Base-by-base conservation (phyloP, 2,329 filamentous ascomycete genomes). In the Fusarium euwallaceae region DNA sequence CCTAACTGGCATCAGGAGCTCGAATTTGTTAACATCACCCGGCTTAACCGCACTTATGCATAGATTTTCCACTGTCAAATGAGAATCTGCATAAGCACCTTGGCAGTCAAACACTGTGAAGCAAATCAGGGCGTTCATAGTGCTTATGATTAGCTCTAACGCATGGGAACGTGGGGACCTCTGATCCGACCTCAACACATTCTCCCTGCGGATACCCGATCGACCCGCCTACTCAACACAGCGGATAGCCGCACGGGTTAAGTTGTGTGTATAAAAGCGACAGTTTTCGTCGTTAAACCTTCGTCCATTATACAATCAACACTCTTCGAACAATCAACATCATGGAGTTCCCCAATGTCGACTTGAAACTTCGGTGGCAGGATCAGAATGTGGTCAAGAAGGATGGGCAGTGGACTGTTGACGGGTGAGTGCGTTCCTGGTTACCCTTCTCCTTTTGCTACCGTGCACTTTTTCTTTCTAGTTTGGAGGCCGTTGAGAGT, bases 361-460 rank as follows among this genome's bases (percentile, higher is more conserved):
- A 73, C 65, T 43, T 73, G 24, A 73, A 71, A 17, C 69, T 73
- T 36, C 61, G 61, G 27, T 73, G 71, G 71, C 58, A 73, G 59
- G 69, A 71, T 24, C 71, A 73, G 24, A 73, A 73, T 12, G 68
- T 73, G 58, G 59, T 73, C 20, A 71, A 69, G 29, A 71, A 73
- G 20, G 69, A 73, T 37, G 71, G 71, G 14, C 59, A 69, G 6
- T 73, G 71, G 69, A 73, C 69, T 5, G 39, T 73, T 60, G 72
- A 74, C 14, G 72, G 70, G 69, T 72, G 7, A 61, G 71, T 60
- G 4, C 20, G 11, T n/a, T 27, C 9, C 8, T 14, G 12, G 45
- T 27, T 9, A 24, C 2, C 11, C 5, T 17, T 16, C 5, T 14
- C n/a, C 2, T 1, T 8, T n/a, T 16, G 2, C 24, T 37, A 17